Evolutionary conservation across 345 rosid species (phyloP), one percentile per base, ranked within the genome.

Genomic region (Populus simonii): DNA sequence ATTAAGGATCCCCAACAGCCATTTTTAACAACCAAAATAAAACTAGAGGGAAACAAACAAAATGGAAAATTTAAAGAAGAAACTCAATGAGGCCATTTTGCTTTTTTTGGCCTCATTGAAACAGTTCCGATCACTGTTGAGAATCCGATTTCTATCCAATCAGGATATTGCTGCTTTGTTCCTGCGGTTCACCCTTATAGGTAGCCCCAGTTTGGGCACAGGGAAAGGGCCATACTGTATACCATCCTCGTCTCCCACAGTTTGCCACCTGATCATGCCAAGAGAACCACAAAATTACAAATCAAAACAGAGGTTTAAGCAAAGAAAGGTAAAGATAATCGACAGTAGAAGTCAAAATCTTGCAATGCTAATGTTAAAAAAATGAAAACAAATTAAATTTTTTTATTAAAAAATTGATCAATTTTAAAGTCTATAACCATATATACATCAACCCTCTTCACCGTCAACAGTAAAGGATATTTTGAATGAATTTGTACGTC

Each of bases 201-300:
- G 97, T 74, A 93, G 85, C n/a, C 99, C 99, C 31, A 75, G 85
- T 80, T 86, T 92, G 67, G 99, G 98, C 16, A 95, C 96, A 1
- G 98, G 99, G 75, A 95, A 95, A 66, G 99, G 99, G 18, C 92
- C 96, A 78, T 95, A 95, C 49, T 93, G 98, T 76, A 95, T 91
- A 20, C 92, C 99, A 80, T 91, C 92, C 1, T 87, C 90, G 2
- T 82, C 88, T 83, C 92, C 96, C 62, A 84, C 77, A 43, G 86
- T 85, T 84, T 89, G 84, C 99, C 99, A 95, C 88, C 99, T 95
- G 84, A 74, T 41, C 45, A 41, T 79, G 27, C 83, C 79, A 76
- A 68, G 45, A 41, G 16, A 23, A 68, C 22, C 47, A 68, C 23
- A 39, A 0, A 6, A 8, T 38, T 20, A 38, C 23, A 29, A 17